These are phyloP conservation scores for Aureobasidium subglaciale DNA, from an alignment of 2,329 filamentous ascomycete species.

Conservation along the genomic window DNA sequence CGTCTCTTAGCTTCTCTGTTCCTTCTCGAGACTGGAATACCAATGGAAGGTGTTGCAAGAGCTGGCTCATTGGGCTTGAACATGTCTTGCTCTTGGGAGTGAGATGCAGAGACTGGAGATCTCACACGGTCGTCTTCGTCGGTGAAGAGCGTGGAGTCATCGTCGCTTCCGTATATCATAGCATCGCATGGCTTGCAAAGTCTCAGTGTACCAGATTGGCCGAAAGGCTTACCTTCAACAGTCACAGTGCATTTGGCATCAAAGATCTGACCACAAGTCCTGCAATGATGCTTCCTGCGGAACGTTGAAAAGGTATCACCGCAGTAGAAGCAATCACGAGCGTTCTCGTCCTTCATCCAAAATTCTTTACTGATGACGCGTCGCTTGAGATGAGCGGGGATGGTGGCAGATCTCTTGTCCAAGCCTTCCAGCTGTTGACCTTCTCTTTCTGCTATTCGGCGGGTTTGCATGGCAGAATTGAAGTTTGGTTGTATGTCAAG, in stretches of 20 bases:
- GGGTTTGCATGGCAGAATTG: constrained; percentile 13
- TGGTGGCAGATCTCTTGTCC: constrained; percentile 18
- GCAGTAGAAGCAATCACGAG: constrained; percentile 93
- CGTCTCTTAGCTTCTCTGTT: constrained; percentile 72
- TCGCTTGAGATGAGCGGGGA: constrained; percentile 62
- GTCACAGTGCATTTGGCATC: constrained; percentile 91
- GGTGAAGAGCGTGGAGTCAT: constrained; percentile 86
- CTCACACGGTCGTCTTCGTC: constrained; percentile 50
- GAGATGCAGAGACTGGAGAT: not conserved
- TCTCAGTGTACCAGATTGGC: constrained; percentile 72
- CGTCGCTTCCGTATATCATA: constrained; percentile 84
- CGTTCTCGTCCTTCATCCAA: constrained; percentile 99
- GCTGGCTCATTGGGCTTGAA: constrained; percentile 19
- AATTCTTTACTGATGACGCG: constrained; percentile 91
- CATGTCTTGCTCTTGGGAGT: constrained; percentile 1
- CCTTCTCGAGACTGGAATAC: constrained; percentile 57
- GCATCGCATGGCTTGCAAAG: constrained; percentile 90
- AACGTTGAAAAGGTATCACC: constrained; percentile 88
- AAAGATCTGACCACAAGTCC: constrained; percentile 95
- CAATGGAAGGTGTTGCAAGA: constrained; percentile 53
- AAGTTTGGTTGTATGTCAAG: constrained; percentile 15
- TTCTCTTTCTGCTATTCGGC: constrained; percentile 1
- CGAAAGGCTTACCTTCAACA: constrained; percentile 82
- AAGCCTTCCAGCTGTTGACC: not conserved
- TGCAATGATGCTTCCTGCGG: constrained; percentile 91